These are phyloP conservation scores for Populus euphratica DNA, from an alignment of 345 rosid genomes.

Conservation along the genomic window DNA sequence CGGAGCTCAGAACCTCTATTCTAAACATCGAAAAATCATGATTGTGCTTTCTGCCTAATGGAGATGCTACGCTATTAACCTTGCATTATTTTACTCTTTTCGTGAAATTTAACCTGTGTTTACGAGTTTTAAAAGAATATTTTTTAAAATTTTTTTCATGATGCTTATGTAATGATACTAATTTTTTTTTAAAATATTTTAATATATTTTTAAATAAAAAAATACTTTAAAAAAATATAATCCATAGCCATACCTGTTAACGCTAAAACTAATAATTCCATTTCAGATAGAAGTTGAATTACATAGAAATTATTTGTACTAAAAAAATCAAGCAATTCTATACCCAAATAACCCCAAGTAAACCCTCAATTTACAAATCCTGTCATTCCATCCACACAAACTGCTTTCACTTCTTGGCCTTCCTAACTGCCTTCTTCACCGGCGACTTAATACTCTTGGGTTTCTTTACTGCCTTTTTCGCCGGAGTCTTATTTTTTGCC, in stretches of 20 bases:
- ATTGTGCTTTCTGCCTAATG: no score
- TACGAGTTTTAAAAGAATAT: no score
- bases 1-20: constrained; percentile 39
- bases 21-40: constrained; percentile 38
- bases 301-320: neutral
- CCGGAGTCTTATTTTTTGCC: constrained; percentile 2
- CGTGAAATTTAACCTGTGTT: no score
- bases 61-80: neutral
- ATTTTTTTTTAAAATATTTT: no score
- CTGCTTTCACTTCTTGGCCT: neutral
- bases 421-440: constrained; percentile 5
- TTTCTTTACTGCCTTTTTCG: neutral
- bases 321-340: neutral
- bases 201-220: no score
- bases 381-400: no score
- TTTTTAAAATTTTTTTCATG: no score
- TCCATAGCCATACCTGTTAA: no score
- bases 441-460: neutral
- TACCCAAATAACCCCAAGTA: neutral
- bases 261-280: neutral
- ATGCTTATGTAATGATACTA: no score
- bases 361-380: neutral
- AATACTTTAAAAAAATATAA: no score
- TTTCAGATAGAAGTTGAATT: neutral
- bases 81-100: neutral